phyloP scores from a whole-genome alignment of 2,329 filamentous ascomycete genomes.

The Aspergillus novofumigatus region DNA sequence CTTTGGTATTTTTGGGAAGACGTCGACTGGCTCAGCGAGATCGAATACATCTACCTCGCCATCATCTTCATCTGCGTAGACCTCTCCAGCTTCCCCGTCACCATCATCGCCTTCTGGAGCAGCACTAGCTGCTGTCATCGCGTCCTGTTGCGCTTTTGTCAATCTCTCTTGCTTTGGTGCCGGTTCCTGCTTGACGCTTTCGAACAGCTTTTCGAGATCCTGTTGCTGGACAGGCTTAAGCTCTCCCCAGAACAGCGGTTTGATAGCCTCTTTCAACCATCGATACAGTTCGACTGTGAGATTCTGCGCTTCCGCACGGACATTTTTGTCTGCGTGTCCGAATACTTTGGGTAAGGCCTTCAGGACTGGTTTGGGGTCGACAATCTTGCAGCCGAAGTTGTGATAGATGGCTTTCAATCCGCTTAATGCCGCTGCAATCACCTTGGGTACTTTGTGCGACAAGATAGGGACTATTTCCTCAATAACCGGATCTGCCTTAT shows the following conservation, averaged over 20 bases:
- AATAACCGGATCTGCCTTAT: constrained; percentile 77
- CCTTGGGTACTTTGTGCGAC: constrained; percentile 85
- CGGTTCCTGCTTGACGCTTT: constrained; percentile 83
- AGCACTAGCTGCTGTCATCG: constrained; percentile 65
- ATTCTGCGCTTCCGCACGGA: constrained; percentile 87
- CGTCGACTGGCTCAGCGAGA: constrained; percentile 80
- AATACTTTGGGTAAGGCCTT: constrained; percentile 88
- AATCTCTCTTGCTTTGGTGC: constrained; percentile 86
- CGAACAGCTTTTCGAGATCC: constrained; percentile 90
- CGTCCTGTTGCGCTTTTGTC: constrained; percentile 82
- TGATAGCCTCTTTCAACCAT: constrained; percentile 97
- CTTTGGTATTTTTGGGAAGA: constrained; percentile 73
- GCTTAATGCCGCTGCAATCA: constrained; percentile 70
- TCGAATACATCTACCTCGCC: constrained; percentile 77
- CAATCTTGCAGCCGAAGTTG: constrained; percentile 89
- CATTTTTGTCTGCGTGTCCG: constrained; percentile 96
- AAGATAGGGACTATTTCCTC: constrained; percentile 84
- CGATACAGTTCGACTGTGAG: constrained; percentile 91
- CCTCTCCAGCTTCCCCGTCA: constrained; percentile 56
- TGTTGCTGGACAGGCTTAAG: constrained; percentile 92
- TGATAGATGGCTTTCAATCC: constrained; percentile 82
- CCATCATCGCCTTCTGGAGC: constrained; percentile 55
- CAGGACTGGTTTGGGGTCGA: constrained; percentile 87
- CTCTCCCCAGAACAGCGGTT: constrained; percentile 94
- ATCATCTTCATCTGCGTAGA: constrained; percentile 53